Conservation (phyloP, 345 rosid species). For the Ceriops zippeliana region DNA sequence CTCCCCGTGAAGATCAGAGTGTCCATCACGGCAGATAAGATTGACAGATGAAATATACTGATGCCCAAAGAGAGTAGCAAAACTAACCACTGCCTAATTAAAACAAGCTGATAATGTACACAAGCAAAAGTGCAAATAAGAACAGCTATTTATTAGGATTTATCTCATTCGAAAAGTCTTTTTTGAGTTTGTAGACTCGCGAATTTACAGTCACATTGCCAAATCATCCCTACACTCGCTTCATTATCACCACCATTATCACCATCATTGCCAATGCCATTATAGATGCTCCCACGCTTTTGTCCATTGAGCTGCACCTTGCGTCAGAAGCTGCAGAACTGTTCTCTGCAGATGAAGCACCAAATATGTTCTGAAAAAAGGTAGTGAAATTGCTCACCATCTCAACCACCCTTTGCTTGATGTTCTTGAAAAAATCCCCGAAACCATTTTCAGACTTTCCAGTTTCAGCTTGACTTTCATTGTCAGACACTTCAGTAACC, state of each 20-base stretch:
- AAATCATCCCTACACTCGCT: conserved; percentile 35
- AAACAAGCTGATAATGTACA: no score
- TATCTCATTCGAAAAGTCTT: no score
- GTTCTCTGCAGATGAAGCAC: conserved; percentile 29
- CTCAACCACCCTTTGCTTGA: conserved; percentile 45
- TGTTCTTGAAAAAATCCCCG: conserved; percentile 32
- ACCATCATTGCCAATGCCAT: conserved; percentile 62
- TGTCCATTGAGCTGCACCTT: conserved; percentile 25
- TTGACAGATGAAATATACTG: no score
- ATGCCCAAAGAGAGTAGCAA: no score
- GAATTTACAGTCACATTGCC: conserved; percentile 24
- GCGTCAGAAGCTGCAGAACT: conserved; percentile 25
- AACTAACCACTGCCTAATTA: no score
- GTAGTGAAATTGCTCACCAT: conserved; percentile 48
- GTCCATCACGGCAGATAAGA: no score
- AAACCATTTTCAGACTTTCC: conserved; percentile 13
- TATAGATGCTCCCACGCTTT: conserved; percentile 36
- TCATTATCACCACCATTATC: conserved; percentile 56
- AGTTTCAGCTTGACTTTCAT: conserved; percentile 19
- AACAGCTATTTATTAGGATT: background rate
- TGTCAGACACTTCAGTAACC: conserved; percentile 28
- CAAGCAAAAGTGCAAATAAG: background rate
- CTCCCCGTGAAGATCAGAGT: no score
- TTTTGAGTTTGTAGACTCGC: conserved; percentile 14
- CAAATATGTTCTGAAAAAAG: conserved; percentile 48